Evolutionary conservation across 2,329 filamentous ascomycete species (phyloP), one percentile per base, ranked within the genome.

Genomic region (Plectosphaerella cucumerina): DNA sequence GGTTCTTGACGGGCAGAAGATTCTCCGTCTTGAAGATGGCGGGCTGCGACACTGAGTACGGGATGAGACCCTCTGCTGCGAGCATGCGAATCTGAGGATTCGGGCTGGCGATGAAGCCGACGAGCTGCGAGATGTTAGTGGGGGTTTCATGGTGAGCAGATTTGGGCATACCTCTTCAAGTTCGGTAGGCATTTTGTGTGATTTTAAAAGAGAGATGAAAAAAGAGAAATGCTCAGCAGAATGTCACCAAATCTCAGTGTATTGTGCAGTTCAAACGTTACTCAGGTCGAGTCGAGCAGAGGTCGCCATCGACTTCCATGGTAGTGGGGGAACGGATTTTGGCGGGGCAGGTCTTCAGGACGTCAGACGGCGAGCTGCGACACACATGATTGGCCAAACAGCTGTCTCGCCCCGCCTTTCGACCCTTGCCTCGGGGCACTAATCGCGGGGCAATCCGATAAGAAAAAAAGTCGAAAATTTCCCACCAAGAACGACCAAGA

Each of bases 31-130:
- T 97, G 78, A 99, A 99, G 20, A 97, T 81, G 0, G 77, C 73
- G 0, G 89, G 86, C 58, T 96, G 80, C 2, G 80, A 72, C 11
- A 83, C 78, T 21, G 89, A 89, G 58, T 89, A 97, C 11, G 90
- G 89, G 44, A 97, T 85, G 34, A 97, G 78, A 60, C 95, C 89
- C 69, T 96, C 91, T 49, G 86, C 84, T 46, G 92, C 92, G 59
- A 93, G 80, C 66, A 90, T 85, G 60, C 94, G 85, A 57, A 97
- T 90, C 66, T 96, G 89, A 41, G 90, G 90, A 66, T 95, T 96
- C 53, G 89, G 89, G 72, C 96, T 87, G 69, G 89, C 87, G 53
- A 97, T 88, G 71, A 97, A 97, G 67, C 91, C 90, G 55, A 97
- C 90, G 49, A 96, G 84, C 90, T 96, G 60, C 44, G 14, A 50